A percentile compares a stretch with the other conserved stretches of the same genome.
phyloP scores from a whole-genome alignment of 768 basidiomycete genomes.

The Leccinum obscurum region DNA sequence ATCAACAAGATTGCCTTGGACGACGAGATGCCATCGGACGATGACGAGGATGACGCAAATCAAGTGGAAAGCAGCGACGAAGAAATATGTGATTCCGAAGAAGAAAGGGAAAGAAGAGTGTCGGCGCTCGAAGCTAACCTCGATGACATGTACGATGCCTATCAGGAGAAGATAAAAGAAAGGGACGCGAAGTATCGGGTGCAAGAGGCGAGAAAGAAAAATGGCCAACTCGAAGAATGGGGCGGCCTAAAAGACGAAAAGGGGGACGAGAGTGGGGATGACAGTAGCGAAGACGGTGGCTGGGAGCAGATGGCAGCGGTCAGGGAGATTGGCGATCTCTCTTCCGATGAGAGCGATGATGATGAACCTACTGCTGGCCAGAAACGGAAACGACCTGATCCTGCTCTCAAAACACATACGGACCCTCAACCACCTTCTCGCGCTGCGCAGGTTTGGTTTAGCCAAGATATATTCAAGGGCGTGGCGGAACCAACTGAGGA shows the following conservation, averaged over 20 bases:
- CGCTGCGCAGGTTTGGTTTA: slow-evolving; percentile 90
- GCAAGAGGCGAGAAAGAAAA: slow-evolving; percentile 71
- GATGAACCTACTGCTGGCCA: slow-evolving; percentile 31
- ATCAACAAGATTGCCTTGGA: slow-evolving; percentile 40
- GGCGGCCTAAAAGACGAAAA: slow-evolving; percentile 60
- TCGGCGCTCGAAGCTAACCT: slow-evolving; percentile 77
- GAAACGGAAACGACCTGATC: slow-evolving; percentile 44
- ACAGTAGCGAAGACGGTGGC: slow-evolving; percentile 52
- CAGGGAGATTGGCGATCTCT: slow-evolving; percentile 50
- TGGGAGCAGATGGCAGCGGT: slow-evolving; percentile 65
- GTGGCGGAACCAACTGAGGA: slow-evolving; percentile 38
- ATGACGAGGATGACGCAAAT: slow-evolving; percentile 37
- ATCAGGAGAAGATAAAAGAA: slow-evolving; percentile 76
- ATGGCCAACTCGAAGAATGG: slow-evolving; percentile 81
- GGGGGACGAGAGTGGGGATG: slow-evolving; percentile 38
- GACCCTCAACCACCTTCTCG: slow-evolving; percentile 43
- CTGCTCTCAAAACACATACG: slow-evolving; percentile 38
- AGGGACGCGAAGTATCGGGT: slow-evolving; percentile 87
- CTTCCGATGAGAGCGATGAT: slow-evolving; percentile 54
- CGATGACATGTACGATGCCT: slow-evolving; percentile 86
- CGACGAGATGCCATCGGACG: slow-evolving; percentile 45
- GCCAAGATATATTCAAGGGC: slow-evolving; percentile 82
- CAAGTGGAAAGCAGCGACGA: slow-evolving; percentile 34
- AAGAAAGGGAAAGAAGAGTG: slow-evolving; percentile 66
- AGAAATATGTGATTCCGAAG: slow-evolving; percentile 58